Percentiles rank a stretch among this genome's conserved stretches.
Evolutionary conservation across 768 basidiomycete species (phyloP).

Genomic region (Gloeopeniophorella convolvens): DNA sequence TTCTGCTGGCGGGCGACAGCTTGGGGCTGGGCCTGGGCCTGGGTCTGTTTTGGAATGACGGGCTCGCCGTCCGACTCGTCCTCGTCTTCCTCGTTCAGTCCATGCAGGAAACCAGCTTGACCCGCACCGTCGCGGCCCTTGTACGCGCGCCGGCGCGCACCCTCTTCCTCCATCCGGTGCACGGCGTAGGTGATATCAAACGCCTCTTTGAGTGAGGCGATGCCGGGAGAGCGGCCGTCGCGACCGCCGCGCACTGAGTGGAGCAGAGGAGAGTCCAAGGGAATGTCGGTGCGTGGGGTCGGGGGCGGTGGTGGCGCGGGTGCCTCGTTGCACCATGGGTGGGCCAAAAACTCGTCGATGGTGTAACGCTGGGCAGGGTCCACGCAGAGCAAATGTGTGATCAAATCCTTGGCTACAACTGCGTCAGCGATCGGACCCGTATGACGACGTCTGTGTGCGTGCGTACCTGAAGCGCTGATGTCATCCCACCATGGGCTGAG

Average conservation of each 20-base stretch:
- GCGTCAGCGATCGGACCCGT: constrained; percentile 13
- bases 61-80: constrained; percentile 50
- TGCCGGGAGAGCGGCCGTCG: constrained; percentile 80
- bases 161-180: constrained; percentile 99
- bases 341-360: constrained; percentile 94
- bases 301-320: constrained; percentile 58
- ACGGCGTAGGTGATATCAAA: constrained; percentile 99
- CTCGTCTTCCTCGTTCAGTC: constrained; percentile 93
- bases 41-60: constrained; percentile 28
- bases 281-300: constrained; percentile 47
- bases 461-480: constrained; percentile 69
- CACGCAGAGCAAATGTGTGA: constrained; percentile 90
- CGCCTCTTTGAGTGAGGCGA: constrained; percentile 92
- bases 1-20: too few species aligned
- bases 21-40: constrained; percentile 8
- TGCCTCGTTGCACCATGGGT: constrained; percentile 86
- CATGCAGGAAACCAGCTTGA: constrained; percentile 64
- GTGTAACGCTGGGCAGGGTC: constrained; percentile 95
- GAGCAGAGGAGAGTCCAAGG: constrained; percentile 88
- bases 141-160: constrained; percentile 76
- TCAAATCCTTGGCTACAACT: constrained; percentile 84
- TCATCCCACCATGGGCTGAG: constrained; percentile 99
- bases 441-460: background rate
- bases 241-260: constrained; percentile 70
- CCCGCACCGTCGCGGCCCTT: constrained; percentile 77